Evolutionary conservation across 768 basidiomycete species (phyloP), one percentile per base, ranked within the genome.

Genomic region (Suillus americanus): DNA sequence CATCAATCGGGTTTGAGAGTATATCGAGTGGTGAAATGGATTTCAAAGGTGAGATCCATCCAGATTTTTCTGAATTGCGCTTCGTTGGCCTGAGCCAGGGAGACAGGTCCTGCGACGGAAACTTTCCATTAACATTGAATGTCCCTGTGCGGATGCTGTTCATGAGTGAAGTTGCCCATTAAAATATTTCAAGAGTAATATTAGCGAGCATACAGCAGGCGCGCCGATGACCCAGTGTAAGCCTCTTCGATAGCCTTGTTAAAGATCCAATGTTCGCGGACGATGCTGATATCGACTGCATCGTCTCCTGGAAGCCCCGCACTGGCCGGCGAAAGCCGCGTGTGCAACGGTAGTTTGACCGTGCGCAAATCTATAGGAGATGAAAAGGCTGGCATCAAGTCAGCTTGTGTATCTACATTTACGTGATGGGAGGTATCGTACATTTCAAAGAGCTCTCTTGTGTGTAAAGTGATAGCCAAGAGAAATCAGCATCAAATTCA

Each of bases 91-190:
- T 78, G 37, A 92, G 70, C 91, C 92, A 94, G 3, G 82, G 73
- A 5, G 85, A 84, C 10, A 94, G 76, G 71, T 92, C 89, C 67
- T 90, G 88, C 3, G 88, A 86, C 1, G 93, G 90, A 43, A 84
- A 68, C 70, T 87, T 88, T 1, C 91, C 92, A 68, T 93, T 92
- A 54, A 94, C 92, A 68, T 95, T 95, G 79, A 94, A 95, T 0
- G 90, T 91, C 25, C 92, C 91, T 20, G 90, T 65, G 7, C 90
- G 87, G 57, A 94, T 71, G 38, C 90, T 91, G 66, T 14, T 41
- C 30, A 62, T 37, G 55, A 38, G 25, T 33, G 8, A 25, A 35
- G 43, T 60, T 64, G 67, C 48, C 67, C 41, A 1, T 30, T n/a
- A 38, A 53, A 41, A 16, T 13, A 25, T 16, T 54, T 30, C 62